Base-by-base conservation (phyloP, 2,329 filamentous ascomycete species). In the Aspergillus ustus region DNA sequence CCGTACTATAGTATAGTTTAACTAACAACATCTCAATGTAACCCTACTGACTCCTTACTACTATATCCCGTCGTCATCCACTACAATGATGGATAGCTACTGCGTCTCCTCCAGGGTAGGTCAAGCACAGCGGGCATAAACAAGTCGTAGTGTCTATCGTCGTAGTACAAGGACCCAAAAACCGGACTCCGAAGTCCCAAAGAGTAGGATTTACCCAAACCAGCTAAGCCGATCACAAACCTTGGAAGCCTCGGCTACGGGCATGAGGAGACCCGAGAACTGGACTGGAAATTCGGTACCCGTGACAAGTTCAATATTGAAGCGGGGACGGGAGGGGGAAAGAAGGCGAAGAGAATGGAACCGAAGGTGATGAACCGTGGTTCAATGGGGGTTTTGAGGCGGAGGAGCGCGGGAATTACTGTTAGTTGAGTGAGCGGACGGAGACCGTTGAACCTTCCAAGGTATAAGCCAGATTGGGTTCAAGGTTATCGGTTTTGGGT, bases 311-410 rank as follows among this genome's bases (percentile, higher is more conserved):
- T n/a, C 19, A 46, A 13, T 28, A 45, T 25, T 25, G 25, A 60
- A 43, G 29, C 51, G 52, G 34, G 51, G 25, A 50, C 7, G 37
- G 55, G 44, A 20, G 55, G 17, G 43, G 34, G 25, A 37, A 52
- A 43, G 22, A 52, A 63, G 17, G 52, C 29, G 40, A 19, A 45
- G 20, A 31, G 22, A 52, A 63, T 63, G 61, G 61, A 59, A 53
- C 57, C 19, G 56, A 60, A 60, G 57, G 31, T 13, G 8, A 7
- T 13, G 25, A 52, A 59, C 60, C 60, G 49, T 62, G 60, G 60
- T 5, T 58, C 13, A 34, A 11, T 9, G 28, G 22, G 25, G 3
- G 4, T 25, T 25, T 25, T 25, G 25, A 2, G 25, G 25, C 25
- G 6, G 25, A 25, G 25, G 25, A 25, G 25, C n/a, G n/a, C n/a